These are phyloP conservation scores for Chrysophaeum taylorii DNA, from an alignment of 352 stramenopile species.

Conservation along the genomic window DNA sequence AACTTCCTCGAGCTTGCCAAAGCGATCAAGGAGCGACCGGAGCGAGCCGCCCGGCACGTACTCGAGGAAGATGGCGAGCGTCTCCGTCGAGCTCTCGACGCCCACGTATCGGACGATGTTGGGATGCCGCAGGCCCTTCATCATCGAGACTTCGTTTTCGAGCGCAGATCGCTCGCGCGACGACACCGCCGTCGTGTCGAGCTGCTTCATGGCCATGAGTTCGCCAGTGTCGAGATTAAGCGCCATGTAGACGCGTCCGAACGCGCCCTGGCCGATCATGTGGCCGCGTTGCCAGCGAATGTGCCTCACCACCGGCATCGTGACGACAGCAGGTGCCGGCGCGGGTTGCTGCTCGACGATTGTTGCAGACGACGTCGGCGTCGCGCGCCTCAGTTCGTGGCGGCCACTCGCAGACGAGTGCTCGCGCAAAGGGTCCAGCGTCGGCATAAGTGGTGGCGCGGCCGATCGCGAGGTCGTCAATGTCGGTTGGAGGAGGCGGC, in stretches of 20 bases:
- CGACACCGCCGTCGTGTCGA: constrained; percentile 57
- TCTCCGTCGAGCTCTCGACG: constrained; percentile 39
- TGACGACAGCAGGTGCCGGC: neutral
- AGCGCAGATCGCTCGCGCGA: constrained; percentile 40
- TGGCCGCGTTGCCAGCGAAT: constrained; percentile 21
- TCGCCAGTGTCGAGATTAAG: constrained; percentile 55
- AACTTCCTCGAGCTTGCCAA: constrained; percentile 31
- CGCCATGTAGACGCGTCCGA: constrained; percentile 44
- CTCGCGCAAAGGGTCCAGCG: too few species aligned
- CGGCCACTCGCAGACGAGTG: too few species aligned
- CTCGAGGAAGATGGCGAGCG: constrained; percentile 72
- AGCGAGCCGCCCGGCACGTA: constrained; percentile 72
- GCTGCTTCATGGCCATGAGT: constrained; percentile 70
- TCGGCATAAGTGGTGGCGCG: too few species aligned
- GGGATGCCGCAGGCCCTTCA: constrained; percentile 57
- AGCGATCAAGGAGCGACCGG: constrained; percentile 38
- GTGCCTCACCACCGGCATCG: neutral
- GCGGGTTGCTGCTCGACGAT: too few species aligned
- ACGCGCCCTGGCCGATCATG: constrained; percentile 34
- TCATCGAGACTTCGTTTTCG: constrained; percentile 61
- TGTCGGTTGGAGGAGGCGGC: too few species aligned
- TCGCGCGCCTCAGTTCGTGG: too few species aligned
- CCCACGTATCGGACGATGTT: constrained; percentile 60
- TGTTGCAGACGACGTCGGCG: too few species aligned
- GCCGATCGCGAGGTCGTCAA: too few species aligned